These are phyloP conservation scores for Cladosporium sp. DNA, from an alignment of 2,329 filamentous ascomycete genomes.

Conservation along the genomic window DNA sequence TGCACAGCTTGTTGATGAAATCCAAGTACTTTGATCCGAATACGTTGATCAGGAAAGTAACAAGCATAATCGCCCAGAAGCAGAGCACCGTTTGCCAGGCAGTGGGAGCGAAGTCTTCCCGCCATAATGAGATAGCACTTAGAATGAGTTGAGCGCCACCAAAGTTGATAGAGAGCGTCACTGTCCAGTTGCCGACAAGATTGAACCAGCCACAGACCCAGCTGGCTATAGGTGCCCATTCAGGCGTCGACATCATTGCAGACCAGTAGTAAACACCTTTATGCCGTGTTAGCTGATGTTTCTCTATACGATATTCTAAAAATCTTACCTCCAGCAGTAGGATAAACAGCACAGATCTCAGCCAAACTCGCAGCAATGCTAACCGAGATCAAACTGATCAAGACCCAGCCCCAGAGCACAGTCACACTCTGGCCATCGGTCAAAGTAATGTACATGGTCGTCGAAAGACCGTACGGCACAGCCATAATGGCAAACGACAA, in stretches of 20 bases:
- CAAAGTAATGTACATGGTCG: conserved; percentile 69
- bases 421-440: conserved; percentile 70
- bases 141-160: conserved; percentile 70
- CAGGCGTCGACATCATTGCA: conserved; percentile 65
- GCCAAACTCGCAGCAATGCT: conserved; percentile 67
- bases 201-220: conserved; percentile 74
- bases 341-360: conserved; percentile 70
- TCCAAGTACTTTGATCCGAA: conserved; percentile 65
- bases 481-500: conserved; percentile 76
- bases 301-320: neutral
- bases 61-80: conserved; percentile 71
- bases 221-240: conserved; percentile 67
- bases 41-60: conserved; percentile 66
- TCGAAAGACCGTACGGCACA: conserved; percentile 67
- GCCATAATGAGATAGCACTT: conserved; percentile 67
- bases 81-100: conserved; percentile 69
- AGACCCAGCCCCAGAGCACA: conserved; percentile 69
- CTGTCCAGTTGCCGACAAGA: conserved; percentile 73
- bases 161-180: conserved; percentile 67
- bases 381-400: conserved; percentile 65
- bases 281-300: neutral
- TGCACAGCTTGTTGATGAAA: conserved; percentile 71
- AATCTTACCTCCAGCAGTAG: conserved; percentile 58
- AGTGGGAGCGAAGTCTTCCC: conserved; percentile 68
- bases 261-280: conserved; percentile 67